phyloP scores from a whole-genome alignment of 192 early-diverging fungal genomes.

The Cetraspora pellucida region DNA sequence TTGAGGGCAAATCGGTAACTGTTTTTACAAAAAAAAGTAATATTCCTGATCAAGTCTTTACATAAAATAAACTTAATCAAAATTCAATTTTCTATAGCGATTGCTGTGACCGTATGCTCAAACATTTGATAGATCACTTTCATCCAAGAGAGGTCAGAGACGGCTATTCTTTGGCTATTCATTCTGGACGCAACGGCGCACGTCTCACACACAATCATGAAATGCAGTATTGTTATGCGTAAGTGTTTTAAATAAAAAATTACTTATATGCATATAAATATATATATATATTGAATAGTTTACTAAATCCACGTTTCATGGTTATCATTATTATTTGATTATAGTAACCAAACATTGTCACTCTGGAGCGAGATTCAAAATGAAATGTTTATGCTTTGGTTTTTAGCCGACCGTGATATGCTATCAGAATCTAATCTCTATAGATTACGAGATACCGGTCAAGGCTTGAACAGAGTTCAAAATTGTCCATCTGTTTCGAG shows the following conservation, averaged over 20 bases:
- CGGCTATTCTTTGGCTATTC: conserved; percentile 78
- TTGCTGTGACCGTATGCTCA: conserved; percentile 91
- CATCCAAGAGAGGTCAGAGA: conserved; percentile 61
- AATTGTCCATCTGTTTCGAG: conserved; percentile 79
- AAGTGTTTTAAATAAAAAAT: neutral
- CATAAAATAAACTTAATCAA: neutral
- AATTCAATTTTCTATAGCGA: conserved; percentile 58
- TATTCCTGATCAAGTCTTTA: neutral
- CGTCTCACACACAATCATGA: conserved; percentile 91
- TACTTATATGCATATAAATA: neutral
- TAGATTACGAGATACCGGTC: conserved; percentile 93
- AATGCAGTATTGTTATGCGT: conserved; percentile 91
- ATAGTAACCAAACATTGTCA: conserved; percentile 79
- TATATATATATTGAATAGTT: neutral
- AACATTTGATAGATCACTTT: conserved; percentile 76
- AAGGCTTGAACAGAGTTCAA: conserved; percentile 96
- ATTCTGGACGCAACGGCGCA: conserved; percentile 78
- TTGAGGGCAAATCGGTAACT: conserved; percentile 76
- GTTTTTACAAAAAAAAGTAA: neutral
- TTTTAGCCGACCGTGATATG: conserved; percentile 86
- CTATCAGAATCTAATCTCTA: conserved; percentile 72
- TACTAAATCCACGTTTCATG: neutral
- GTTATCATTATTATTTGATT: neutral
- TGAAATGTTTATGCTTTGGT: conserved; percentile 98
- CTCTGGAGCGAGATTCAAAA: conserved; percentile 96